Percentiles rank a stretch among this genome's conserved stretches.
Conservation (phyloP, 2,329 filamentous ascomycete species). For the Neofusicoccum kwambonambiense region DNA sequence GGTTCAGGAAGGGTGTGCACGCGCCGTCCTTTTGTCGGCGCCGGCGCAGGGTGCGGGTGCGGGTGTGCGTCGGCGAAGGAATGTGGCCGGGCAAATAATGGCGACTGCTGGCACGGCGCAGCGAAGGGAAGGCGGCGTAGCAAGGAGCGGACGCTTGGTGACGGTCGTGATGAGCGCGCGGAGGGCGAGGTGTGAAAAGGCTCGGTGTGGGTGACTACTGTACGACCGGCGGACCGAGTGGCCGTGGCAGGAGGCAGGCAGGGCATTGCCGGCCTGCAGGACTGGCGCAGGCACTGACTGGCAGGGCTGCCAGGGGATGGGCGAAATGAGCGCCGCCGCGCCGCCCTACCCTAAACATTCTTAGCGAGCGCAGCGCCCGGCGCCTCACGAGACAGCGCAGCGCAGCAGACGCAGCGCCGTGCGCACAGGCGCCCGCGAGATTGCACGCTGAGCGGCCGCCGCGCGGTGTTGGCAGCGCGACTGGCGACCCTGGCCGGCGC, state of each 20-base stretch:
- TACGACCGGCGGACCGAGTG: not conserved
- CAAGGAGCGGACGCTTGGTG: conserved; percentile 9
- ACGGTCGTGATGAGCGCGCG: not conserved
- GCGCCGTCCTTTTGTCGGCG: conserved; percentile 15
- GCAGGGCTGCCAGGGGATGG: not conserved
- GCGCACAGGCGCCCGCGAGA: conserved; percentile 7
- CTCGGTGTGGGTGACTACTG: not conserved
- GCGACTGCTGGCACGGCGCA: conserved; percentile 4
- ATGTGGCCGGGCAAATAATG: conserved; percentile 10
- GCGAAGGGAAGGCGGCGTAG: not conserved
- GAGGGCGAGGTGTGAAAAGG: not conserved
- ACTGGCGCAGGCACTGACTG: not conserved
- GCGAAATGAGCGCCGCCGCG: conserved; percentile 12
- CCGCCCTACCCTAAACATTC: conserved; percentile 10
- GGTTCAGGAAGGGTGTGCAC: conserved; percentile 4
- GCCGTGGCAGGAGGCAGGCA: not conserved
- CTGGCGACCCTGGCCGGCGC: too few species aligned
- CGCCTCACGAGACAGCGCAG: conserved; percentile 3
- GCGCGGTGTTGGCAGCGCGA: not conserved
- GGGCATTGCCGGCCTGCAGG: not conserved
- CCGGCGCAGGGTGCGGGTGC: conserved; percentile 10
- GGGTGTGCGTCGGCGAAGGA: conserved; percentile 13
- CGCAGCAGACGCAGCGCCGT: too few species aligned
- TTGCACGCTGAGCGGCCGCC: not conserved
- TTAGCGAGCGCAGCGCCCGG: not conserved